These are phyloP conservation scores for Pycnococcus provasolii DNA, from an alignment of 139 green algal genomes.

Conservation along the genomic window DNA sequence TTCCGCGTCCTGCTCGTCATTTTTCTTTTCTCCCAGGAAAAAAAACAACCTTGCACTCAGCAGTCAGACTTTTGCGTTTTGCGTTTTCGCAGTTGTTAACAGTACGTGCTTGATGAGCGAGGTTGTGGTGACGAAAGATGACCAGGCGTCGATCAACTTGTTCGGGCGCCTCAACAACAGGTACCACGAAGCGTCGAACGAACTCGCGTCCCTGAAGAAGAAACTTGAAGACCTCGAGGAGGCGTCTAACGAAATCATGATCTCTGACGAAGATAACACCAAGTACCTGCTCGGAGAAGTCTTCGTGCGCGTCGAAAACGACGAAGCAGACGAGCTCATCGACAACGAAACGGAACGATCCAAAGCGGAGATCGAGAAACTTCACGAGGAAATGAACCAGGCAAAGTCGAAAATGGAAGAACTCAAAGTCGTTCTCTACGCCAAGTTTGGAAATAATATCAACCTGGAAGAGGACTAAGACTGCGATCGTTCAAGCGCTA, in stretches of 20 bases:
- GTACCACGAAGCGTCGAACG: constrained; percentile 47
- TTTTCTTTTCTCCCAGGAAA: too few species aligned
- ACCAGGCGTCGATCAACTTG: constrained; percentile 67
- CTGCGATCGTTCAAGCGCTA: not conserved
- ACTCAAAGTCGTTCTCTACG: constrained; percentile 58
- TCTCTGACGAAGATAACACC: constrained; percentile 56
- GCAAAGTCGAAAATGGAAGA: constrained; percentile 41
- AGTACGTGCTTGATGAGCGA: not conserved
- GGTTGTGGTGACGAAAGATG: constrained; percentile 51
- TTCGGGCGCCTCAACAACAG: constrained; percentile 62
- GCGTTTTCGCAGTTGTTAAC: too few species aligned
- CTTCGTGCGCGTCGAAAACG: constrained; percentile 41
- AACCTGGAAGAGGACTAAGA: constrained; percentile 55
- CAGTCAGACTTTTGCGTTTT: too few species aligned
- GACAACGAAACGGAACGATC: not conserved
- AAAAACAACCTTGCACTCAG: too few species aligned
- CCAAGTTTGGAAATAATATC: constrained; percentile 63
- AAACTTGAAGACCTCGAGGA: constrained; percentile 60
- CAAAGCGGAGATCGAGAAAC: constrained; percentile 5
- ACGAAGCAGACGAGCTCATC: constrained; percentile 37
- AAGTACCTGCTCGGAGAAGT: constrained; percentile 51
- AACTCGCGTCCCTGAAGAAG: constrained; percentile 41
- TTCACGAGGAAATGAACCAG: constrained; percentile 38
- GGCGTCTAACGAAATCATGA: constrained; percentile 65
- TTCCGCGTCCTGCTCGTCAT: too few species aligned